phyloP scores from a whole-genome alignment of 768 basidiomycete species.

The Phylloporus rhodoxanthus region DNA sequence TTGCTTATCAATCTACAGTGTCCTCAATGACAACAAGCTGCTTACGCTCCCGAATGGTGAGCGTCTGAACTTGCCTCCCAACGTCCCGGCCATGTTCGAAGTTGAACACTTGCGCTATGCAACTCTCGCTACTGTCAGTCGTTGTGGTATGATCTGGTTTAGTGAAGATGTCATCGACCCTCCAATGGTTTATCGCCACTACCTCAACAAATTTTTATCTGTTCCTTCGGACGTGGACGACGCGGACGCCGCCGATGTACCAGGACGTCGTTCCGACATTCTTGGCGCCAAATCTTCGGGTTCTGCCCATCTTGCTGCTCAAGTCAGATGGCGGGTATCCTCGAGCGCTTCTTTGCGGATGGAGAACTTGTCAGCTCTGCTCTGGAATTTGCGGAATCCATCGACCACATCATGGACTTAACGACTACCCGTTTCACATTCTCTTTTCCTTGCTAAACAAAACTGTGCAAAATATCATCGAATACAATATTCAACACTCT shows the following conservation, averaged over 20 bases:
- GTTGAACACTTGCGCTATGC: conserved; percentile 97
- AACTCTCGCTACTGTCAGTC: conserved; percentile 96
- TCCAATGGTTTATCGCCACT: conserved; percentile 85
- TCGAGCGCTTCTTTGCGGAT: conserved; percentile 77
- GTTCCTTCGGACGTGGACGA: conserved; percentile 85
- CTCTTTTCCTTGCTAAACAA: conserved; percentile 97
- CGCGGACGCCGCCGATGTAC: conserved; percentile 61
- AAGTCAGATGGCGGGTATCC: conserved; percentile 68
- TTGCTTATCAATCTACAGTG: conserved; percentile 45
- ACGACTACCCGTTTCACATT: conserved; percentile 85
- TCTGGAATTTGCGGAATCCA: conserved; percentile 71
- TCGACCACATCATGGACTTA: conserved; percentile 99
- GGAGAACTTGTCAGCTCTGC: conserved; percentile 80
- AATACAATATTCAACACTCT: conserved; percentile 90
- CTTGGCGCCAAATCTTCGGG: conserved; percentile 40
- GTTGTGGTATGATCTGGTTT: conserved; percentile 99
- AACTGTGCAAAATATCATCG: conserved; percentile 85
- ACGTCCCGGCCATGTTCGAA: conserved; percentile 99
- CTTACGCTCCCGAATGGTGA: conserved; percentile 97
- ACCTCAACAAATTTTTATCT: conserved; percentile 69
- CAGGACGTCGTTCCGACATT: conserved; percentile 55
- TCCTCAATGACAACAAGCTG: conserved; percentile 97
- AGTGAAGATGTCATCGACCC: conserved; percentile 93
- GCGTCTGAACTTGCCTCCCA: conserved; percentile 91
- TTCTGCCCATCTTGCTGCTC: conserved; percentile 63